These are phyloP conservation scores for Yamadazyma spencermartinsiae DNA, from an alignment of 1,139 yeast genomes.

Conservation along the genomic window DNA sequence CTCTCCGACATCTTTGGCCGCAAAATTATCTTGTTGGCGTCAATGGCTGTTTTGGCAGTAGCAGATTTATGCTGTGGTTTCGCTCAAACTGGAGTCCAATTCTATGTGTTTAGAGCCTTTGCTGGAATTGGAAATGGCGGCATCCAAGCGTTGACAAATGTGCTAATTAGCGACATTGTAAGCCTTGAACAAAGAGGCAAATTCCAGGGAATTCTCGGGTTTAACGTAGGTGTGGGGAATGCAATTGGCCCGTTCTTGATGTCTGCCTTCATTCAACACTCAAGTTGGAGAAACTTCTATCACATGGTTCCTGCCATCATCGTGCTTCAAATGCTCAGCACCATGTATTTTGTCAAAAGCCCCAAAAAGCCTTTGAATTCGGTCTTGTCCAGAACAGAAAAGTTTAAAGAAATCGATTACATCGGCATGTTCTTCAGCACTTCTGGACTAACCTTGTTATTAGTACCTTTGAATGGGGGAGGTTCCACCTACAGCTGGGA, in stretches of 20 bases:
- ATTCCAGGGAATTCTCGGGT: slow-evolving; percentile 50
- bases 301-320: slow-evolving; percentile 49
- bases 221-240: slow-evolving; percentile 55
- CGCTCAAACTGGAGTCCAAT: slow-evolving; percentile 39
- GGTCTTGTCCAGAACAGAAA: slow-evolving; percentile 29
- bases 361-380: slow-evolving; percentile 18
- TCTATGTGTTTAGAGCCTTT: slow-evolving; percentile 43
- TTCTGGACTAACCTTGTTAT: slow-evolving; percentile 42
- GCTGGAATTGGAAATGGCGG: slow-evolving; percentile 52
- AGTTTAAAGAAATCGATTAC: slow-evolving; percentile 47
- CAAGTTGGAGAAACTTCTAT: slow-evolving; percentile 54
- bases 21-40: slow-evolving; percentile 34
- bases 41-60: slow-evolving; percentile 31
- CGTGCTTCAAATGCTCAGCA: slow-evolving; percentile 25
- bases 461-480: slow-evolving; percentile 57
- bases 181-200: slow-evolving; percentile 45
- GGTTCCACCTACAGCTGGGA: slow-evolving; percentile 55
- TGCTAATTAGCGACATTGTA: slow-evolving; percentile 44
- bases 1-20: slow-evolving; percentile 47
- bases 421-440: slow-evolving; percentile 48
- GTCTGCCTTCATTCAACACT: slow-evolving; percentile 45
- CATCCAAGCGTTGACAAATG: slow-evolving; percentile 41
- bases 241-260: slow-evolving; percentile 58
- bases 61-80: slow-evolving; percentile 47
- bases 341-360: slow-evolving; percentile 27